Evolutionary conservation across 2,329 filamentous ascomycete species (phyloP).

Genomic region (Neoarthrinium moseri): DNA sequence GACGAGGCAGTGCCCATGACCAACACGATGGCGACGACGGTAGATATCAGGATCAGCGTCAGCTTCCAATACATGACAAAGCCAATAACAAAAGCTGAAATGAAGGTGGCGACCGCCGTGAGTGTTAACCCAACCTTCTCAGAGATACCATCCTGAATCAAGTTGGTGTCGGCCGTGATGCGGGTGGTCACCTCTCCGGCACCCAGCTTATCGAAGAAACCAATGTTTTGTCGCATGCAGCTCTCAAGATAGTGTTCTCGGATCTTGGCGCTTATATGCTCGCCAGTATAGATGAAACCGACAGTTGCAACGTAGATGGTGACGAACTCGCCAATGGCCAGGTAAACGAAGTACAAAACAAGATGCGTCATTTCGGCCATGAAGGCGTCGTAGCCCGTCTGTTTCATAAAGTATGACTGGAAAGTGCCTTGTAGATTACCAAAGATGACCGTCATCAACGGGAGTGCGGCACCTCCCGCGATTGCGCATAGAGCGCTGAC

Average conservation of each 20-base stretch:
- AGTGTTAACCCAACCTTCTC: constrained; percentile 83
- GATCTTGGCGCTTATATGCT: constrained; percentile 76
- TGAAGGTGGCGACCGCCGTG: constrained; percentile 75
- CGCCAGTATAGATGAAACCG: constrained; percentile 85
- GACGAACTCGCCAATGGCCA: constrained; percentile 78
- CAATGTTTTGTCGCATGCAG: constrained; percentile 85
- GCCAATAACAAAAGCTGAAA: constrained; percentile 85
- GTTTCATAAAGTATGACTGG: constrained; percentile 56
- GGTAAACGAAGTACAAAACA: constrained; percentile 82
- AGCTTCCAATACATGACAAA: constrained; percentile 93
- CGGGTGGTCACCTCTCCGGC: constrained; percentile 92
- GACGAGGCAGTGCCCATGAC: constrained; percentile 72
- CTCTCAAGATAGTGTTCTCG: constrained; percentile 81
- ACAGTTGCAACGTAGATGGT: constrained; percentile 78
- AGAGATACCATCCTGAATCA: constrained; percentile 90
- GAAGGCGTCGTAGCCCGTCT: constrained; percentile 54
- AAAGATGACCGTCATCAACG: constrained; percentile 80
- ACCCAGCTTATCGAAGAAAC: constrained; percentile 88
- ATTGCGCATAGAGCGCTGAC: constrained; percentile 65
- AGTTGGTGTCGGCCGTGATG: constrained; percentile 90
- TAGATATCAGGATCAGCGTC: constrained; percentile 81
- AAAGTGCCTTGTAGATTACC: constrained; percentile 74
- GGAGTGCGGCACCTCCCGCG: constrained; percentile 70
- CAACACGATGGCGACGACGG: constrained; percentile 75
- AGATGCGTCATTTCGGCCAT: constrained; percentile 56